Conservation (phyloP, 2,329 filamentous ascomycete species). For the Arthrobotrys sphaeroides region DNA sequence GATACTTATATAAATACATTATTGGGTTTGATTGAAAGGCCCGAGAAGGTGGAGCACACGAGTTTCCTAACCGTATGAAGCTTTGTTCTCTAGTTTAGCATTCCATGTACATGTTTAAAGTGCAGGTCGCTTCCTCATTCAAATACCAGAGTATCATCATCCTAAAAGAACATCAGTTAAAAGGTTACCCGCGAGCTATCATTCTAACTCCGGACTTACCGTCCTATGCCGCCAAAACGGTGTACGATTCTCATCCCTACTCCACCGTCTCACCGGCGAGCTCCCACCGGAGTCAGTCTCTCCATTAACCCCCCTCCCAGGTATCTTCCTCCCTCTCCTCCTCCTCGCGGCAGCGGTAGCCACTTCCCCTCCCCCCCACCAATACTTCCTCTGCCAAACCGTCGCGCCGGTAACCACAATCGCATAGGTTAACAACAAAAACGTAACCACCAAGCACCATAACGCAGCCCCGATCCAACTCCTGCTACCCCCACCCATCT, state of each 20-base stretch:
- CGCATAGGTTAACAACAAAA: slow-evolving; percentile 18
- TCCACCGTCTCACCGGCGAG: slow-evolving; percentile 43
- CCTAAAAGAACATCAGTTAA: too few relatives aligned
- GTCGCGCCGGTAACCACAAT: slow-evolving; percentile 13
- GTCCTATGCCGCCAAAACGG: slow-evolving; percentile 42
- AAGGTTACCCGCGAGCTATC: not conserved
- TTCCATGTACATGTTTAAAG: too few relatives aligned
- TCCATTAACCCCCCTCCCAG: slow-evolving; percentile 13
- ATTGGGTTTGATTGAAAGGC: too few relatives aligned
- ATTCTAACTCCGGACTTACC: not conserved
- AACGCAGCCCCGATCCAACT: slow-evolving; percentile 23
- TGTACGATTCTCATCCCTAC: slow-evolving; percentile 1
- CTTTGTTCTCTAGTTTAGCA: too few relatives aligned
- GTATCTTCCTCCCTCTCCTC: not conserved
- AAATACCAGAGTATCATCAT: slow-evolving; percentile 31
- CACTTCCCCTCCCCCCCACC: slow-evolving; percentile 9
- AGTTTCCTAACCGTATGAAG: too few relatives aligned
- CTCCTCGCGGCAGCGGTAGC: not conserved
- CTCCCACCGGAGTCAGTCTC: slow-evolving; percentile 20
- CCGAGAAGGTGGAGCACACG: too few relatives aligned
- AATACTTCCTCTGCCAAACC: slow-evolving; percentile 32
- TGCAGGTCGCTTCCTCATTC: too few relatives aligned
- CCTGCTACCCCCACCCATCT: slow-evolving; percentile 35
- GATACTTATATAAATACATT: too few relatives aligned
- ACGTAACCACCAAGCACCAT: slow-evolving; percentile 25